Conservation (phyloP, 257 asterid species). For the Cordia subcordata region DNA sequence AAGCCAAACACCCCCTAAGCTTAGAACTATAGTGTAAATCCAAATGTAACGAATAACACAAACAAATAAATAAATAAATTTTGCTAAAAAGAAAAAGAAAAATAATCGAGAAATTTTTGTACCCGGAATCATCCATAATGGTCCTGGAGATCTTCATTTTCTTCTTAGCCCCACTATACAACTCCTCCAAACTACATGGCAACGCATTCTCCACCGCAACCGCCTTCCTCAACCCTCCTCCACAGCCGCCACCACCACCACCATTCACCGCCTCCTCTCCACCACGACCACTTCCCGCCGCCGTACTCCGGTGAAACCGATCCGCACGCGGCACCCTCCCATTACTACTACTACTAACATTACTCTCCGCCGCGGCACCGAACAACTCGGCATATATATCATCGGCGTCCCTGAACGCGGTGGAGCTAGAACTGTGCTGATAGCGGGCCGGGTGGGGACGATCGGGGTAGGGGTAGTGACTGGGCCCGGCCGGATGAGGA, state of each 20-base stretch:
- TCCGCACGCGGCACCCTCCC: conserved; percentile 43
- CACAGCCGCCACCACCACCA: conserved; percentile 32
- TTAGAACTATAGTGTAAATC: too few species aligned
- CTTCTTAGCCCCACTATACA: conserved; percentile 69
- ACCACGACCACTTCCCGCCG: conserved; percentile 7
- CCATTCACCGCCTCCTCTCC: not conserved
- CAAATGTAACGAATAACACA: too few species aligned
- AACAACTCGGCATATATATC: conserved; percentile 85
- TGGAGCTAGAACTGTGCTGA: conserved; percentile 70
- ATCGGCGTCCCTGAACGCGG: conserved; percentile 80
- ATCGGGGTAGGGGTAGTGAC: conserved; percentile 6
- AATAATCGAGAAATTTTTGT: conserved; percentile 13
- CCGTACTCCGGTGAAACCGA: conserved; percentile 57
- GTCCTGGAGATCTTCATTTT: conserved; percentile 93
- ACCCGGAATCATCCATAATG: conserved; percentile 68
- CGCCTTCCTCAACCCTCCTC: conserved; percentile 58
- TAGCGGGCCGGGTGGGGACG: conserved; percentile 18
- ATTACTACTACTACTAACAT: conserved; percentile 14
- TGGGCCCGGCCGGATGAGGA: conserved; percentile 38
- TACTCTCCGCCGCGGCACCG: conserved; percentile 44
- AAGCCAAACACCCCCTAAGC: too few species aligned
- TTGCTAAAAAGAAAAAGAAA: not conserved
- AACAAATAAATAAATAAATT: too few species aligned
- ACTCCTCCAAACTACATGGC: conserved; percentile 85
- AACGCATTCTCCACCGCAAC: conserved; percentile 66